Evolutionary conservation across 1,284 basidiomycete genomes (phyloP), one percentile per base, ranked within the genome.

Genomic region (Tranzscheliella williamsii): DNA sequence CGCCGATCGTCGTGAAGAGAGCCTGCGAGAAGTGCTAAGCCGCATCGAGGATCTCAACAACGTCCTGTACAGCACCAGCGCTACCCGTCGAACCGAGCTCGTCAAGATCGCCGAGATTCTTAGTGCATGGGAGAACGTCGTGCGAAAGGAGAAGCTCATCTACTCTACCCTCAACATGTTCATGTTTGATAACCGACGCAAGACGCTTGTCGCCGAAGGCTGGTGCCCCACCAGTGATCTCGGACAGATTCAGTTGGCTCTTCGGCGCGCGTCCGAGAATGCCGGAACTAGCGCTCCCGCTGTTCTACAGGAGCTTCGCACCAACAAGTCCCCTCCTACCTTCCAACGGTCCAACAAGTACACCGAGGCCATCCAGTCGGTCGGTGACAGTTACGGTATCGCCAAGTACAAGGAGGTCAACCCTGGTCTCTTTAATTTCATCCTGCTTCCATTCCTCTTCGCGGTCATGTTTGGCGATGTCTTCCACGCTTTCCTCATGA

Each of bases 381-480:
- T 99, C 79, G 95, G 98, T 85, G 94, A 98, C 80, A 88, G 89
- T 45, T 99, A 99, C 78, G 95, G 94, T 73, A 86, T 91, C 43
- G 90, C 92, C 11, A 86, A 86, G 2, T 98, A 99, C 79, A 90
- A 96, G 79, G 95, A 99, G 80, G 87, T 93, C 79, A 98, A 98
- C 78, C 94, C 95, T 9, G 95, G 94, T 64, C 81, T 98, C 30
- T 94, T 92, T 78, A 90, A 92, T 4, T 85, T 95, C 70, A 85
- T 92, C 75, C 94, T 91, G 2, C 96, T 96, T 84, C 95, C 95
- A 0, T 98, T 99, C 85, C 81, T 99, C 70, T 99, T 98, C 72
- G 94, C 93, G 11, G 90, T 97, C 81, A 98, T 99, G 94, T 99
- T 99, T 78, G 95, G 94, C 75, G 94, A 99, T 79, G 89, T 98